Conservation (phyloP, 1,284 basidiomycete species). For the Trichosporon asahii region DNA sequence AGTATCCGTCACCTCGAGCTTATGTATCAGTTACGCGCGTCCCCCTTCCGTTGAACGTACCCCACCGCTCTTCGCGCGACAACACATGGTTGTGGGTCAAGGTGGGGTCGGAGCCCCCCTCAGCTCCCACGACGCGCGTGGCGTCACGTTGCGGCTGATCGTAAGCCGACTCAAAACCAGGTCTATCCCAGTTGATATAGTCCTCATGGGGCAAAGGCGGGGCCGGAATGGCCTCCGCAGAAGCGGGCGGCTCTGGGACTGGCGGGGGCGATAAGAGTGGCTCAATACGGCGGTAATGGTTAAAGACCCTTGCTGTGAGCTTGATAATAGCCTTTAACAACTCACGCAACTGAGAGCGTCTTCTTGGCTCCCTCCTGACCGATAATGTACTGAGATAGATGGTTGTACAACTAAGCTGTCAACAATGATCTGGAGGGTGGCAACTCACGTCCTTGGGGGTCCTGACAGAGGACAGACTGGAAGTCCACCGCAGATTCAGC, state of each 20-base stretch:
- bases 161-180: slow-evolving; percentile 17
- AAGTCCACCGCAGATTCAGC: slow-evolving; percentile 13
- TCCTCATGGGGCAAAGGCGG: slow-evolving; percentile 11
- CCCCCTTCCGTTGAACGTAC: slow-evolving; percentile 34
- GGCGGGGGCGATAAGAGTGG: slow-evolving; percentile 52
- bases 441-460: slow-evolving; percentile 25
- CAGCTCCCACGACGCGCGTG: slow-evolving; percentile 32
- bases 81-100: slow-evolving; percentile 36
- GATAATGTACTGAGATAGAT: slow-evolving; percentile 84
- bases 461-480: neutral
- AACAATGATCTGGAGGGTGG: neutral
- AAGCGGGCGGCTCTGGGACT: slow-evolving; percentile 51
- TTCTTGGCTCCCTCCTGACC: slow-evolving; percentile 91
- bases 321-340: slow-evolving; percentile 21
- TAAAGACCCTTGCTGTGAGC: slow-evolving; percentile 66
- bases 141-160: slow-evolving; percentile 28
- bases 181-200: slow-evolving; percentile 27
- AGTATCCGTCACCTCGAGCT: slow-evolving; percentile 40
- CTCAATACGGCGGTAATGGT: slow-evolving; percentile 73
- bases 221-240: slow-evolving; percentile 24
- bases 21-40: slow-evolving; percentile 18
- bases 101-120: slow-evolving; percentile 40
- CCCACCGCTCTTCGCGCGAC: slow-evolving; percentile 41
- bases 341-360: slow-evolving; percentile 82
- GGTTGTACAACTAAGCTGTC: slow-evolving; percentile 67